These are phyloP conservation scores for Coemansia sp. DNA, from an alignment of 192 early-diverging fungal genomes.

Conservation along the genomic window DNA sequence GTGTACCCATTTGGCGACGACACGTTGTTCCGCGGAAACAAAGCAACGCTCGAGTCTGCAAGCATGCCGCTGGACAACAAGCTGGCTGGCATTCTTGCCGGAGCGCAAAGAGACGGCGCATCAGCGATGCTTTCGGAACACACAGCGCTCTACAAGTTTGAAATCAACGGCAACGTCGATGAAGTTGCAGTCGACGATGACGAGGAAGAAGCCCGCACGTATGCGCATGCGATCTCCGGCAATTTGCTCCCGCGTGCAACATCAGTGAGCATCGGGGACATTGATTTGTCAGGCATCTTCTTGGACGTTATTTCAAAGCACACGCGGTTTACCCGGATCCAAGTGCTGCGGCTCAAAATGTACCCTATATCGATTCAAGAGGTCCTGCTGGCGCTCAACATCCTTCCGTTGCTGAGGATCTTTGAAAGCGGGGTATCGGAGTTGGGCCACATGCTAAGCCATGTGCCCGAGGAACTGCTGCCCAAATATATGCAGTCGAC, in stretches of 20 bases:
- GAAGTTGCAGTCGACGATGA: not conserved
- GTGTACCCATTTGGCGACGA: not conserved
- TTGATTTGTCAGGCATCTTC: not conserved
- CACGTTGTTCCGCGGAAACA: conserved; percentile 1
- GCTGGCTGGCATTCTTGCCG: not conserved
- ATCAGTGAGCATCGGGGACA: not conserved
- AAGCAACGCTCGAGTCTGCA: not conserved
- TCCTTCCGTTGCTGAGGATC: not conserved
- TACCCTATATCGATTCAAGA: not conserved
- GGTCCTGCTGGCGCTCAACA: not conserved
- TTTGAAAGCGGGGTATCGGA: conserved; percentile 1
- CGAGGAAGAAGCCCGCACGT: not conserved
- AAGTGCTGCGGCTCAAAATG: conserved; percentile 1
- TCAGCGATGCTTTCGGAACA: not conserved
- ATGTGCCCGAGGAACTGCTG: not conserved
- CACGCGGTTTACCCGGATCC: not conserved
- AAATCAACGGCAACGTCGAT: not conserved
- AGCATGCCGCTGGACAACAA: not conserved
- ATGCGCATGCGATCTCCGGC: not conserved
- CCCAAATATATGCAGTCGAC: not conserved
- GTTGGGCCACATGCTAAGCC: not conserved
- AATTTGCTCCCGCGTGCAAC: not conserved
- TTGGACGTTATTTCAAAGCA: not conserved
- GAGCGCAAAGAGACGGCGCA: not conserved
- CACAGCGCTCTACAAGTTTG: not conserved